Conservation (phyloP, 83 land plant genomes). For the Isoetes engelmannii region DNA sequence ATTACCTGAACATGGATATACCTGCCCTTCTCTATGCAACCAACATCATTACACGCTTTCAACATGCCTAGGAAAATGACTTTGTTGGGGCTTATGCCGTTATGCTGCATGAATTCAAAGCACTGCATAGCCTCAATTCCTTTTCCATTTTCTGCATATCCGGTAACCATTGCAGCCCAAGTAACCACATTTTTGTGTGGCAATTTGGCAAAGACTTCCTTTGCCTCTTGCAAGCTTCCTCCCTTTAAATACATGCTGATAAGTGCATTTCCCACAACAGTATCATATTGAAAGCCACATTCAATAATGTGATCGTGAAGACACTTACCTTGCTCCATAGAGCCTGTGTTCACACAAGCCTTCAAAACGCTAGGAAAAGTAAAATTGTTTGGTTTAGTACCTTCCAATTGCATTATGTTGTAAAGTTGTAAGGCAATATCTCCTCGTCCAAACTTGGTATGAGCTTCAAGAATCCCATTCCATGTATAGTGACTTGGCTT, state of each 20-base stretch:
- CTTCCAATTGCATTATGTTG: conserved; percentile 10
- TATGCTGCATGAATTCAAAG: conserved; percentile 3
- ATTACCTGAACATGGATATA: background rate
- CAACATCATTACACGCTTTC: conserved; percentile 1
- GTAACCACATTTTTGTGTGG: no score
- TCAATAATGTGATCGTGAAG: conserved; percentile 18
- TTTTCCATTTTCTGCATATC: conserved; percentile 3
- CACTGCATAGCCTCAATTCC: background rate
- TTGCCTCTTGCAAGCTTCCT: background rate
- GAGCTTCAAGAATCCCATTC: conserved; percentile 30
- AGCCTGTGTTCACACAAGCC: conserved; percentile 10
- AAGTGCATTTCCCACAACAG: conserved; percentile 15
- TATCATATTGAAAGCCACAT: conserved; percentile 16
- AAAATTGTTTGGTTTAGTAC: conserved; percentile 17
- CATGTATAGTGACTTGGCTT: conserved; percentile 30
- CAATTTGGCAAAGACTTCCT: no score
- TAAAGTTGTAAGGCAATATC: conserved; percentile 1
- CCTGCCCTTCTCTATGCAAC: background rate
- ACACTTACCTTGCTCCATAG: background rate
- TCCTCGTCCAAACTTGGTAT: background rate
- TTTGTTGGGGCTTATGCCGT: conserved; percentile 1
- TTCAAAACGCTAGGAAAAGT: conserved; percentile 18
- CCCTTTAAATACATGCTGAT: conserved; percentile 4
- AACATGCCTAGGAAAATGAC: background rate
- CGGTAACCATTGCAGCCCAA: background rate